Percentiles rank a stretch among this genome's conserved stretches.
Conservation (phyloP, 2,329 filamentous ascomycete genomes). For the Aspergillus quadrilineatus region DNA sequence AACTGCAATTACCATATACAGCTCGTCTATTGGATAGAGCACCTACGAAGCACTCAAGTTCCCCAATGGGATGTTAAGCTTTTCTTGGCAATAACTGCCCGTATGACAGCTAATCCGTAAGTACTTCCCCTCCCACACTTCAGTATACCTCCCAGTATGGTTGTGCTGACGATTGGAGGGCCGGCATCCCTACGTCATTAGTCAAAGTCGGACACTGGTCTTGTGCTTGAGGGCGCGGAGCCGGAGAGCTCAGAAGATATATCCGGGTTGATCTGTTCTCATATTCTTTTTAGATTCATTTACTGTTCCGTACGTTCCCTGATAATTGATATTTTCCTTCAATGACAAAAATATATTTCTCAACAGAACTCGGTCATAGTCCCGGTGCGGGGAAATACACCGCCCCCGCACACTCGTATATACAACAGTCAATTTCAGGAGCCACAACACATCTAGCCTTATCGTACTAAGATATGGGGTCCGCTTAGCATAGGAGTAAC, state of each 20-base stretch:
- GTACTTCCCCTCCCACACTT: no score
- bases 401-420: neutral
- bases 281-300: no score
- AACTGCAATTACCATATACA: no score
- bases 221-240: neutral
- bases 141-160: neutral
- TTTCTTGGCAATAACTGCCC: no score
- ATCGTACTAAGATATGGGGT: neutral
- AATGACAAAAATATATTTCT: neutral
- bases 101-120: no score
- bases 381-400: neutral
- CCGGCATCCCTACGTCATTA: neutral
- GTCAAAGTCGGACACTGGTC: neutral
- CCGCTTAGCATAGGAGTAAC: neutral
- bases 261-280: neutral
- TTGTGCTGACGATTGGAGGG: no score
- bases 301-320: no score
- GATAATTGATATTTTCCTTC: no score
- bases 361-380: neutral
- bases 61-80: no score
- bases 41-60: no score
- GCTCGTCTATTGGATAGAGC: no score
- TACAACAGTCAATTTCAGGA: neutral
- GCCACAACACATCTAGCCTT: neutral
- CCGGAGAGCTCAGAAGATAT: neutral